Conservation (phyloP, 805 yeast genomes). For the Grigorovia jiainica region DNA sequence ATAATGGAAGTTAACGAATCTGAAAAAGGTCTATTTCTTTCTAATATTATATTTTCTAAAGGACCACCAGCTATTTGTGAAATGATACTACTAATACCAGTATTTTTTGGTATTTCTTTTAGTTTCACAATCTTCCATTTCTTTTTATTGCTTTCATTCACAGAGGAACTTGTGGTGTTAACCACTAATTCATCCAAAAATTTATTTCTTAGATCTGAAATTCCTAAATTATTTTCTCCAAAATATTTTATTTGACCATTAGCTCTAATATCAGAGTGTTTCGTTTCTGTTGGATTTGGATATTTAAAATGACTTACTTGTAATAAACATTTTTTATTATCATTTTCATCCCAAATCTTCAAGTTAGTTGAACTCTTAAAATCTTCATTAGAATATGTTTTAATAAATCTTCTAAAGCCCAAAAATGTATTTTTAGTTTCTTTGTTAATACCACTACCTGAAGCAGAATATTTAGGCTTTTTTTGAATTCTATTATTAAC, state of each 20-base stretch:
- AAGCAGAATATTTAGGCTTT: not conserved
- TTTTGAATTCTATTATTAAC: not conserved
- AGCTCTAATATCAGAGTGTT: not conserved
- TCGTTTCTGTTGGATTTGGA: not conserved
- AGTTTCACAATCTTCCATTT: not conserved
- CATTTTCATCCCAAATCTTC: not conserved
- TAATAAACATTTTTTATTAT: not conserved
- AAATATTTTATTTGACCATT: not conserved
- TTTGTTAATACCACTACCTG: not conserved
- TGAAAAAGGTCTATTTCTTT: slow-evolving; percentile 6
- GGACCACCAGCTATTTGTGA: slow-evolving; percentile 63
- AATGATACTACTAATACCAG: slow-evolving; percentile 42
- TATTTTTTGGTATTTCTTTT: slow-evolving; percentile 30
- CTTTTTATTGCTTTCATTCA: not conserved
- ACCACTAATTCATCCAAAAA: not conserved
- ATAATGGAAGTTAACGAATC: slow-evolving; percentile 30
- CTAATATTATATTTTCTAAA: slow-evolving; percentile 35
- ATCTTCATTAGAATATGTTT: not conserved
- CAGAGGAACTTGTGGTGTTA: not conserved
- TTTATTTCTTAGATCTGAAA: too few species aligned
- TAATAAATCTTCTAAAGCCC: not conserved
- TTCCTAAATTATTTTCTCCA: not conserved
- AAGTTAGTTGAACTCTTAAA: not conserved
- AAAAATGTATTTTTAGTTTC: not conserved
- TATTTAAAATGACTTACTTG: not conserved